Percentiles rank a stretch among this genome's conserved stretches.
These are phyloP conservation scores for Hanseniaspora clermontiae DNA, from an alignment of 805 yeast genomes.

Conservation along the genomic window DNA sequence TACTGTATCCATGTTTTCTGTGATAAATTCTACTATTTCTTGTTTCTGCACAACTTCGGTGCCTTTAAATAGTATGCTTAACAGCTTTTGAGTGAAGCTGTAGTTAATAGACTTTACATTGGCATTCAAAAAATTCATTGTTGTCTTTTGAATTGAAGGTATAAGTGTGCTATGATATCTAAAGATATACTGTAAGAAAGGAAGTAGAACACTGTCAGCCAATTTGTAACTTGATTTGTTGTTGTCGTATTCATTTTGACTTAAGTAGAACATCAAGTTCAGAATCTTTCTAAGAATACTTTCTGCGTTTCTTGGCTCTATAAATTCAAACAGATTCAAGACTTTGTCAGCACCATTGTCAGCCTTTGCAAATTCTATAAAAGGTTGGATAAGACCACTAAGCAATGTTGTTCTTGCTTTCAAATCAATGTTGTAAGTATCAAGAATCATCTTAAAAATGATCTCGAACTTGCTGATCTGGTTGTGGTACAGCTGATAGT, in stretches of 20 bases:
- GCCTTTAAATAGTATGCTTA: not conserved
- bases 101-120: not conserved
- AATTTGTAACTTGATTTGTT: not conserved
- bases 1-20: not conserved
- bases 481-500: not conserved
- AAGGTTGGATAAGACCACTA: not conserved
- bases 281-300: not conserved
- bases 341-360: not conserved
- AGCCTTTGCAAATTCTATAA: conserved; percentile 1
- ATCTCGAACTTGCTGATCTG: not conserved
- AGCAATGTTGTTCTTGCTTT: not conserved
- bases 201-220: not conserved
- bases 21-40: not conserved
- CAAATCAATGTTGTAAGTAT: not conserved
- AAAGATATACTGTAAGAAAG: not conserved
- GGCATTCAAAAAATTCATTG: not conserved
- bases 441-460: not conserved
- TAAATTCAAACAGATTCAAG: not conserved
- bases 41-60: not conserved
- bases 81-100: not conserved
- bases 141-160: not conserved
- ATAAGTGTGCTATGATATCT: not conserved
- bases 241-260: not conserved
- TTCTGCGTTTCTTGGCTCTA: not conserved
- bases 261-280: not conserved